Conservation (phyloP, 495 filamentous ascomycete species). For the Aspergillus avenaceus region DNA sequence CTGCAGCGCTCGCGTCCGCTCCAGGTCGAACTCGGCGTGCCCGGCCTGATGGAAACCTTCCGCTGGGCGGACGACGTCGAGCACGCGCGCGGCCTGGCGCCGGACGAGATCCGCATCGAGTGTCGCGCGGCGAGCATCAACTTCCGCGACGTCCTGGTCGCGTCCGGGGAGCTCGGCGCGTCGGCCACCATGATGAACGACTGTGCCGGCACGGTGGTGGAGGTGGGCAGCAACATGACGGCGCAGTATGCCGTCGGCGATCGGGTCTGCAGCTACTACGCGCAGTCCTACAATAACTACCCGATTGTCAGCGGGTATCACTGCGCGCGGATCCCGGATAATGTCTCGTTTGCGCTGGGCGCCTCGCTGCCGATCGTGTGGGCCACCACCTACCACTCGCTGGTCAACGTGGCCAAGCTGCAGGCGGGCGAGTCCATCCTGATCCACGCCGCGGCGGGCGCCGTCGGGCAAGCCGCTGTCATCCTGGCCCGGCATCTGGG, state of each 20-base stretch:
- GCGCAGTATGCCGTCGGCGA: constrained; percentile 33
- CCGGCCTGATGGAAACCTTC: constrained; percentile 11
- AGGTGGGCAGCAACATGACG: constrained; percentile 4
- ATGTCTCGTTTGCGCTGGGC: neutral
- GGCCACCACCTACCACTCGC: constrained; percentile 23
- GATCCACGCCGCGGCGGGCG: constrained; percentile 23
- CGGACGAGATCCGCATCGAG: constrained; percentile 25
- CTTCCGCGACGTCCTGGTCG: constrained; percentile 39
- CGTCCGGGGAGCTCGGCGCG: constrained; percentile 30
- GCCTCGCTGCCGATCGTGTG: neutral
- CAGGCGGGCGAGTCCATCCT: constrained; percentile 20
- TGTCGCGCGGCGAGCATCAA: constrained; percentile 32
- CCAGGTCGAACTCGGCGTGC: constrained; percentile 1
- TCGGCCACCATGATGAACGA: constrained; percentile 12
- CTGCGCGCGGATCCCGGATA: neutral
- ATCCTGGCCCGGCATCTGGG: constrained; percentile 5
- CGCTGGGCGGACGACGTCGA: constrained; percentile 10
- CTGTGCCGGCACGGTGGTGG: constrained; percentile 41
- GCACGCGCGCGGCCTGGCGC: neutral
- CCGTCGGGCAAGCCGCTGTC: constrained; percentile 17
- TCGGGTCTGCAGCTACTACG: constrained; percentile 23
- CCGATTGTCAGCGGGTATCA: neutral
- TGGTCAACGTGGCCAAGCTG: constrained; percentile 13
- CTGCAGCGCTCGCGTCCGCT: neutral
- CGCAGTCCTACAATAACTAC: neutral